phyloP scores from a whole-genome alignment of 306 rosid genomes.

The Lupinus albus region DNA sequence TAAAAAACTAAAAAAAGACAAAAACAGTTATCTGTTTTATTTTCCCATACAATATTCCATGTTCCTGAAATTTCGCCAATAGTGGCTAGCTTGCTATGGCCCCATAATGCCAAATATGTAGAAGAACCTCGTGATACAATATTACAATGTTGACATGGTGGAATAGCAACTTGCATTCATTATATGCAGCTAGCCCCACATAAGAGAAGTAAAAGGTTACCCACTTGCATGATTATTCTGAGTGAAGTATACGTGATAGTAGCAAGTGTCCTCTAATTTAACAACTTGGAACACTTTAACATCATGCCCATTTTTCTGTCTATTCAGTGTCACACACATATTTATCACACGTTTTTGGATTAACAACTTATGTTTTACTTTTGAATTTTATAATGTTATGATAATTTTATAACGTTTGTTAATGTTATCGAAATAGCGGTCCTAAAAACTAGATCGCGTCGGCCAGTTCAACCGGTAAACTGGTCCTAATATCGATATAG shows the following conservation, averaged over 20 bases:
- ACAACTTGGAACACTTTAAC: no score
- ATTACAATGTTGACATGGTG: conserved; percentile 16
- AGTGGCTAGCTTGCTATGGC: neutral
- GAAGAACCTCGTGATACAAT: neutral
- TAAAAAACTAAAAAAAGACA: neutral
- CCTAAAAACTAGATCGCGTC: no score
- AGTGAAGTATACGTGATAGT: neutral
- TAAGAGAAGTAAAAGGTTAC: conserved; percentile 6
- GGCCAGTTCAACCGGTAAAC: no score
- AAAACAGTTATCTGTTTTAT: neutral
- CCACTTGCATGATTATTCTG: neutral
- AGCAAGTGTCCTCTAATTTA: conserved; percentile 4
- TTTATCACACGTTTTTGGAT: no score
- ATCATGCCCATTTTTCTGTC: no score
- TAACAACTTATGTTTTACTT: no score
- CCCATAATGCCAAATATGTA: neutral
- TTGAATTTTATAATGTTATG: no score
- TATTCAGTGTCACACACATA: no score
- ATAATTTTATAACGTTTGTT: no score
- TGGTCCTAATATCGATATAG: no score
- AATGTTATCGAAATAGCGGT: no score
- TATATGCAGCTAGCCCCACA: conserved; percentile 12
- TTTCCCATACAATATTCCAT: neutral
- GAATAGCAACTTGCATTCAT: conserved; percentile 16
- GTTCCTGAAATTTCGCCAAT: neutral